Evolutionary conservation across 2,329 filamentous ascomycete species (phyloP).

Genomic region (Diaporthe humulicola): DNA sequence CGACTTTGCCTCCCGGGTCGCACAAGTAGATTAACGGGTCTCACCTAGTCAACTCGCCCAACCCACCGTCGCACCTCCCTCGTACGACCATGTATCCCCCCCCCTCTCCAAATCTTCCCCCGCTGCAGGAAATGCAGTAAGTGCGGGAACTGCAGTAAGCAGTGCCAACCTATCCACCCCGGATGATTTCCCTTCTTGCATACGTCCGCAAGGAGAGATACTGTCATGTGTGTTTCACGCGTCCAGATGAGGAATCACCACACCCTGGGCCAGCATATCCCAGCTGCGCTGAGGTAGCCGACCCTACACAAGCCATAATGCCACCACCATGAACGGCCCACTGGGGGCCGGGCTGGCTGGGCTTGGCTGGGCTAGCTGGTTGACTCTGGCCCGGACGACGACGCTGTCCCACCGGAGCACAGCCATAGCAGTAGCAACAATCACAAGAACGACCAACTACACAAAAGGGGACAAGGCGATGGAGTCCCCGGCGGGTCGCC

Average conservation of each 20-base stretch:
- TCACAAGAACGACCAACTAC: background rate
- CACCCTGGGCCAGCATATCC: background rate
- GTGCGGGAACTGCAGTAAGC: background rate
- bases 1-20: constrained; percentile 26
- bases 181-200: constrained; percentile 32
- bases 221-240: constrained; percentile 8
- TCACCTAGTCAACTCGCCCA: constrained; percentile 37
- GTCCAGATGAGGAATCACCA: constrained; percentile 11
- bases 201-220: constrained; percentile 29
- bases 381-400: background rate
- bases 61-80: constrained; percentile 32
- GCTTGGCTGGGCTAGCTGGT: background rate
- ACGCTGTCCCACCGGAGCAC: constrained; percentile 31
- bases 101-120: background rate
- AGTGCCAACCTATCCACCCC: constrained; percentile 1
- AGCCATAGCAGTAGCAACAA: background rate
- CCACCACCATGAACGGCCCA: background rate
- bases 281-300: background rate
- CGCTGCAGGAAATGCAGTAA: background rate
- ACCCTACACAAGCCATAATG: constrained; percentile 4
- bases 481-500: constrained; percentile 18
- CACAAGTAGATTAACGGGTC: constrained; percentile 37
- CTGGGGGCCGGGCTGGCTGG: background rate
- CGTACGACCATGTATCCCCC: constrained; percentile 10
- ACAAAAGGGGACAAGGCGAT: background rate